A percentile compares a stretch with the other conserved stretches of the same genome.
phyloP scores from a whole-genome alignment of 768 basidiomycete species.

The Cystobasidium ongulense region DNA sequence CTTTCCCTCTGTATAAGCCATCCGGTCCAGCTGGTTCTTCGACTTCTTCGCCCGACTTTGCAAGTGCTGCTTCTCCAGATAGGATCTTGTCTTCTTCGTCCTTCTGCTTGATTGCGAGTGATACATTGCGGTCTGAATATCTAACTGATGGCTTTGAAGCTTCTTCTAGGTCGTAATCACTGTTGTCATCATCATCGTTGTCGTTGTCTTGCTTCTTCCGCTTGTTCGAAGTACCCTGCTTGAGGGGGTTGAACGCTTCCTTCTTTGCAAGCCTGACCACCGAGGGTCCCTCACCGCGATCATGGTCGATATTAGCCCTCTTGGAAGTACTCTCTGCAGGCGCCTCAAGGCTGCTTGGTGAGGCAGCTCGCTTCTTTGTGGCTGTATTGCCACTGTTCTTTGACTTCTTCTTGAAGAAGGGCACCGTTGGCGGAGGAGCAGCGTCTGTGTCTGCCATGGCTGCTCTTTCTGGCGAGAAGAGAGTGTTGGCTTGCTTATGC shows the following conservation, averaged over 20 bases:
- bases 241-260: conserved; percentile 23
- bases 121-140: conserved; percentile 9
- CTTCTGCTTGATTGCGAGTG: neutral
- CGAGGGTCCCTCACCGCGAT: conserved; percentile 6
- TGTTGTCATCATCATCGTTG: conserved; percentile 9
- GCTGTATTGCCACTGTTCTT: conserved; percentile 15
- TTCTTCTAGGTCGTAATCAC: conserved; percentile 2
- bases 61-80: conserved; percentile 20
- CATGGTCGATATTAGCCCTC: neutral
- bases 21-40: neutral
- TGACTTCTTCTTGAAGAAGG: conserved; percentile 31
- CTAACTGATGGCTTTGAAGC: neutral
- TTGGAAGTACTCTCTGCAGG: neutral
- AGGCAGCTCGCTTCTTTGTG: conserved; percentile 25
- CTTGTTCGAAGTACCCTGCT: conserved; percentile 14
- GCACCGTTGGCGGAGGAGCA: neutral
- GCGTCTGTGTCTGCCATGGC: conserved; percentile 5
- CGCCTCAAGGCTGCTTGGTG: neutral
- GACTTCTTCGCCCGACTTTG: conserved; percentile 4
- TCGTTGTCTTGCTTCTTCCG: neutral
- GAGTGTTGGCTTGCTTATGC: neutral
- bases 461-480: no score
- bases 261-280: conserved; percentile 12
- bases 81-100: conserved; percentile 11
- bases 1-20: conserved; percentile 5